Evolutionary conservation across 176 grass and related monocot species (phyloP).

Genomic region (Cenchrus fungigraminus): DNA sequence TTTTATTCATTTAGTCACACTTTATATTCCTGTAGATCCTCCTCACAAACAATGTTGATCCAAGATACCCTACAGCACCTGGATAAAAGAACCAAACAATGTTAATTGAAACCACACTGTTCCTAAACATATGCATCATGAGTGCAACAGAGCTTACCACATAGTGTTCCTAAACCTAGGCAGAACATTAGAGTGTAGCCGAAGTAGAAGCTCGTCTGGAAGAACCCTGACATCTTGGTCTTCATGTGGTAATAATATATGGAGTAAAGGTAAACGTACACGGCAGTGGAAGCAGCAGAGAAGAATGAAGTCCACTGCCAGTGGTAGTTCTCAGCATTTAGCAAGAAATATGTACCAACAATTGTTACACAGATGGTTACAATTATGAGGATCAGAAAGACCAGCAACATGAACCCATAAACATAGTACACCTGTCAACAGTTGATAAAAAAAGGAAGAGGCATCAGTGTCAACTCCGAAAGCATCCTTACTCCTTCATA

Average conservation of each 20-base stretch:
- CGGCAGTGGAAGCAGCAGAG: conserved; percentile 91
- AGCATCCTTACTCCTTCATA: background rate
- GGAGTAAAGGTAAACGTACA: conserved; percentile 95
- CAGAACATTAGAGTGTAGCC: conserved; percentile 98
- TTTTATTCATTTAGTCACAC: conserved; percentile 59
- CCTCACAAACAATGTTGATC: conserved; percentile 73
- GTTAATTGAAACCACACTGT: conserved; percentile 12
- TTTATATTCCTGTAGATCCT: conserved; percentile 89
- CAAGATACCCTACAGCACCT: conserved; percentile 85
- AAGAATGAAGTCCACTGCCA: conserved; percentile 99
- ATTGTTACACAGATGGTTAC: conserved; percentile 96
- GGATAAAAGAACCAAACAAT: conserved; percentile 34
- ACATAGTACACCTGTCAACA: conserved; percentile 92
- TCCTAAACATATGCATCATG: background rate
- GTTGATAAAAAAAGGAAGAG: conserved; percentile 30
- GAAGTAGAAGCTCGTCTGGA: conserved; percentile 97
- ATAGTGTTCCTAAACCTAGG: conserved; percentile 92
- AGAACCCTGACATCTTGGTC: conserved; percentile 99
- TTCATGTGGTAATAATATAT: conserved; percentile 94
- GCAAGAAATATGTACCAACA: conserved; percentile 94
- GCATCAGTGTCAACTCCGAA: conserved; percentile 26
- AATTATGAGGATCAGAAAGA: conserved; percentile 90
- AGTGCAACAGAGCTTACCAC: conserved; percentile 61
- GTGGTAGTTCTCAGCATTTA: conserved; percentile 97
- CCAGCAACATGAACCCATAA: conserved; percentile 95